These are phyloP conservation scores for Neospora caninum DNA, from an alignment of 169 alveolate species.

Conservation along the genomic window DNA sequence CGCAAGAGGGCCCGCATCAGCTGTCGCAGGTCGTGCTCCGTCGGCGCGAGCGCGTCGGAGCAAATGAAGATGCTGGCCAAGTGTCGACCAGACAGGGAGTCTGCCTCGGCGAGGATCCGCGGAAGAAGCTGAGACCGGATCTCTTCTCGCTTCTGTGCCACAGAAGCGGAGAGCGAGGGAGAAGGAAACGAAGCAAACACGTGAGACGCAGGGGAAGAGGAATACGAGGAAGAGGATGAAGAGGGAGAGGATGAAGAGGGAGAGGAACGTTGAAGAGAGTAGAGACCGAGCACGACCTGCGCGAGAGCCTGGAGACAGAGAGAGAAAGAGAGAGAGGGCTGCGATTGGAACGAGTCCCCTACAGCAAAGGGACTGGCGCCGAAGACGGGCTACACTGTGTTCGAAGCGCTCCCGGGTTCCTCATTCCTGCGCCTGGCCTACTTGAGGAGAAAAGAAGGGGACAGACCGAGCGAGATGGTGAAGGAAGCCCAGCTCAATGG, in stretches of 20 bases:
- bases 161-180: not conserved
- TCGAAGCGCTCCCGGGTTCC: too few species aligned
- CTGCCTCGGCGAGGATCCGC: not conserved
- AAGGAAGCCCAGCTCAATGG: not conserved
- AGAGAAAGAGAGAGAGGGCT: not conserved
- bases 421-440: not conserved
- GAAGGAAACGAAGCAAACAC: not conserved
- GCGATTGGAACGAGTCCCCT: too few species aligned
- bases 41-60: not conserved
- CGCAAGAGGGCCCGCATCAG: not conserved
- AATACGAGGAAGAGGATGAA: not conserved
- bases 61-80: not conserved
- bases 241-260: not conserved
- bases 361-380: too few species aligned
- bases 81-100: not conserved
- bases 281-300: not conserved
- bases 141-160: not conserved
- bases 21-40: not conserved
- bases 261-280: not conserved
- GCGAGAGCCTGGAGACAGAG: not conserved
- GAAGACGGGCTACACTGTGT: too few species aligned
- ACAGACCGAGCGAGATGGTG: not conserved
- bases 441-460: not conserved
- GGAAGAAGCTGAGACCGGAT: not conserved
- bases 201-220: not conserved